phyloP scores from a whole-genome alignment of 2,329 filamentous ascomycete genomes.

The Verticillium tricorpus region DNA sequence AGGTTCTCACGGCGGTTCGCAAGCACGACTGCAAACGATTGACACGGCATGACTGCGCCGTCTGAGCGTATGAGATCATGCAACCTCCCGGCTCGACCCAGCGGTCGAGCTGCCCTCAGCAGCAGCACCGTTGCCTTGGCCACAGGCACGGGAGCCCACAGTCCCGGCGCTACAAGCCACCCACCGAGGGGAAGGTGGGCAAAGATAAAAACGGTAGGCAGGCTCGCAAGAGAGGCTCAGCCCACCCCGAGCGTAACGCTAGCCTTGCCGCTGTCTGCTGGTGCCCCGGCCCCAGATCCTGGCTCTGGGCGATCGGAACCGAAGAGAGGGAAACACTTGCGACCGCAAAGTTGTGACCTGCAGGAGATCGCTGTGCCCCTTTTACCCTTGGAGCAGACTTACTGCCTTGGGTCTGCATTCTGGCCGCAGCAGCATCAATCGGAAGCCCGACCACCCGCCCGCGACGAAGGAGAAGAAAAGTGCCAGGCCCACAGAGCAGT shows the following conservation, averaged over 20 bases:
- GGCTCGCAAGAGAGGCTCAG: background rate
- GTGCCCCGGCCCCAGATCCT: background rate
- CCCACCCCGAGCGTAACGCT: background rate
- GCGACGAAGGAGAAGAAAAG: background rate
- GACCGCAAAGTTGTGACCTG: background rate
- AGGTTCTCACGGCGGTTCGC: background rate
- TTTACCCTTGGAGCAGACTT: background rate
- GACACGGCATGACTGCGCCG: background rate
- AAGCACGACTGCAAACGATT: background rate
- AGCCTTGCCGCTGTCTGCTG: background rate
- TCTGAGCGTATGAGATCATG: slow-evolving; percentile 3
- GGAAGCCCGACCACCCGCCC: background rate
- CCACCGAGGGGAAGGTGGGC: background rate
- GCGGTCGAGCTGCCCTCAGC: background rate
- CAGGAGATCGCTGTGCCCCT: background rate
- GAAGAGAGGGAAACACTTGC: background rate
- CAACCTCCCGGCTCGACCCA: slow-evolving; percentile 1
- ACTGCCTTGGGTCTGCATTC: background rate
- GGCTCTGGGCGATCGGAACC: background rate
- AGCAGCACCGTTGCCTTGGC: background rate
- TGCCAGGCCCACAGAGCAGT: background rate
- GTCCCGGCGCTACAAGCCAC: background rate
- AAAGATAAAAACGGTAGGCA: no score
- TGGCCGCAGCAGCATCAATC: background rate
- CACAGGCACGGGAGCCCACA: background rate